phyloP scores from a whole-genome alignment of 2,329 filamentous ascomycete species.

The Nigrospora sphaerica region DNA sequence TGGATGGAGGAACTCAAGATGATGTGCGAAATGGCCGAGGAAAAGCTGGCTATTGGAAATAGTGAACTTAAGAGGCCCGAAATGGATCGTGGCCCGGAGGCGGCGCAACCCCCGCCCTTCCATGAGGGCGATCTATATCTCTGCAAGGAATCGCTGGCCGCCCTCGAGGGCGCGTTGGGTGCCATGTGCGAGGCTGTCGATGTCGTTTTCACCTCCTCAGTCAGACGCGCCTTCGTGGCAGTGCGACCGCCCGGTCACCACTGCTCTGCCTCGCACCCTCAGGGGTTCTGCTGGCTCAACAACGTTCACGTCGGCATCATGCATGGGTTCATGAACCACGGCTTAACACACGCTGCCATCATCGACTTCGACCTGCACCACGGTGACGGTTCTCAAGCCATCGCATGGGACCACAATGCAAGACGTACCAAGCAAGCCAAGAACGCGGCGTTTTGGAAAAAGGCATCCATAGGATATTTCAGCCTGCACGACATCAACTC shows the following conservation, averaged over 20 bases:
- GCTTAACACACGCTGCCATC: constrained; percentile 87
- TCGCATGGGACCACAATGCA: constrained; percentile 84
- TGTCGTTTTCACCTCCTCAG: constrained; percentile 61
- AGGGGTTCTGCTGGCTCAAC: constrained; percentile 97
- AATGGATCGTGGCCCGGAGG: constrained; percentile 44
- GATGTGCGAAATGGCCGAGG: constrained; percentile 77
- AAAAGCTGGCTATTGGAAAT: constrained; percentile 71
- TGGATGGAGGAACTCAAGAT: constrained; percentile 90
- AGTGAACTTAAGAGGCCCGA: constrained; percentile 64
- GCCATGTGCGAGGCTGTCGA: constrained; percentile 93
- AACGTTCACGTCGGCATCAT: constrained; percentile 97
- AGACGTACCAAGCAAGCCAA: constrained; percentile 57
- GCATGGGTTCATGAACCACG: constrained; percentile 76
- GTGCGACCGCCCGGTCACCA: constrained; percentile 93
- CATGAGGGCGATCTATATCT: constrained; percentile 91
- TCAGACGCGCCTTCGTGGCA: constrained; percentile 79
- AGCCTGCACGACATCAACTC: constrained; percentile 98
- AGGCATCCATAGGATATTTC: constrained; percentile 87
- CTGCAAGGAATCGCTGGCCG: constrained; percentile 75
- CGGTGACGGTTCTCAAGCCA: constrained; percentile 90
- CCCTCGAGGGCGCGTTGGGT: constrained; percentile 85
- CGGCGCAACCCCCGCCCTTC: constrained; percentile 47
- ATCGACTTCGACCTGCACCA: constrained; percentile 90
- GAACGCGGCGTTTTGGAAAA: constrained; percentile 70
- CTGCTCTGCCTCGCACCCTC: constrained; percentile 82